A percentile compares a stretch with the other conserved stretches of the same genome.
Evolutionary conservation across 805 yeast species (phyloP).

Genomic region (Candida maltosa): DNA sequence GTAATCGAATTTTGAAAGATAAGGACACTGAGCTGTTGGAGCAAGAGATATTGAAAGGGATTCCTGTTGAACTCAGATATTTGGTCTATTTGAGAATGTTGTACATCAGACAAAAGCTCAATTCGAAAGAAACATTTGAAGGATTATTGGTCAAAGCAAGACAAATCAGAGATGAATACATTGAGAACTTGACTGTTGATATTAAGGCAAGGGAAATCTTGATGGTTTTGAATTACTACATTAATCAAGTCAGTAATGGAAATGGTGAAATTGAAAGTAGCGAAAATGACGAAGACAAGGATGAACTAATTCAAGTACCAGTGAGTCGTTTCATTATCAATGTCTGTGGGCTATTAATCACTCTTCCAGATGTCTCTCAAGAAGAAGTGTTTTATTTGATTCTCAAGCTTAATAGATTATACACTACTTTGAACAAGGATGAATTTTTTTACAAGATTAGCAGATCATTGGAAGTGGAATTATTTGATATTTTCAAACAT

Average conservation of each 20-base stretch:
- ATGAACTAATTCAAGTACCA: neutral
- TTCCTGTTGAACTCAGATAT: conserved; percentile 27
- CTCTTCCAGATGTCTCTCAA: conserved; percentile 15
- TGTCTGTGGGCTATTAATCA: conserved; percentile 12
- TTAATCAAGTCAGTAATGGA: conserved; percentile 12
- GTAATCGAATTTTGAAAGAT: conserved; percentile 4
- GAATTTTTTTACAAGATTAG: conserved; percentile 35
- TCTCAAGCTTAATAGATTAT: conserved; percentile 29
- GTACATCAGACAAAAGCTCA: conserved; percentile 27
- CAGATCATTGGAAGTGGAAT: conserved; percentile 34
- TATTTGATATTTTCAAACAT: conserved; percentile 24
- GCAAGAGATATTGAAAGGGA: conserved; percentile 20
- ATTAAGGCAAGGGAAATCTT: conserved; percentile 20
- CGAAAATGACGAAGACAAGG: neutral
- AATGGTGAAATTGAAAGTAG: neutral
- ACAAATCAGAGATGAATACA: conserved; percentile 9
- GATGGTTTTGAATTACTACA: conserved; percentile 29
- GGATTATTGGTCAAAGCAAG: conserved; percentile 26
- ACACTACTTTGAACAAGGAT: conserved; percentile 21
- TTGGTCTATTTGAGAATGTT: conserved; percentile 31
- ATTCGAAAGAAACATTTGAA: conserved; percentile 24
- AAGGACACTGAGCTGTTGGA: conserved; percentile 15
- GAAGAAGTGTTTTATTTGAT: conserved; percentile 31
- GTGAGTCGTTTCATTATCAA: neutral
- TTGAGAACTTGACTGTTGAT: conserved; percentile 16